Base-by-base conservation (phyloP, 208 protist genomes). In the Leishmania aethiopica region DNA sequence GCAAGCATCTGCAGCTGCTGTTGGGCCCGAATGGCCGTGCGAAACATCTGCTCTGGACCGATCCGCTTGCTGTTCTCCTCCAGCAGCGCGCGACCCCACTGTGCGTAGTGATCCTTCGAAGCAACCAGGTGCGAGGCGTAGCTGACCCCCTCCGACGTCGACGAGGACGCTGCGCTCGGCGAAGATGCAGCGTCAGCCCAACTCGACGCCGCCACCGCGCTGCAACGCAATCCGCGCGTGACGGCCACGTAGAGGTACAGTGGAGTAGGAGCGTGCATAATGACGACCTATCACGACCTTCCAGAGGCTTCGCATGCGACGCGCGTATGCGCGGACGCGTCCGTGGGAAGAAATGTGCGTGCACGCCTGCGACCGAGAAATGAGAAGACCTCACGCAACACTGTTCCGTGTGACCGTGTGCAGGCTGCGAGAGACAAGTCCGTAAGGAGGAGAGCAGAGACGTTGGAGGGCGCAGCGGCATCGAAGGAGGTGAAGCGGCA, bases 31-130 rank as follows among this genome's bases (percentile, higher is more conserved):
- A 95, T 95, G 25, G 91, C 95, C 0, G 92, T 96, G 75, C 85
- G 88, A 78, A 97, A 97, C 92, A 96, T 97, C 37, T 96, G 91
- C 82, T 95, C 92, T 13, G 93, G 93, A 0, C 93, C 93, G 64
- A 96, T 88, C 62, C 95, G 93, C 62, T 91, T 93, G 70, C 92
- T 93, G 77, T 96, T 96, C 83, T 96, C 91, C 25, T 85, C 79
- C 77, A 97, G 60, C 17, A 97, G 88, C 0, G 90, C 91, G 40
- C 86, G 91, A 3, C 95, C 95, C 93, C 95, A 97, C 70, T 86
- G 85, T 0, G 77, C 87, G 80, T 96, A 97, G 85, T 97, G 95
- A 13, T 95, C 92, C 6, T 84, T 78, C 5, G 88, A 90, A 3
- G 88, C 72, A 72, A 89, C 90, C 19, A 95, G 37, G 60, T 35